Evolutionary conservation across 495 filamentous ascomycete genomes (phyloP), one percentile per base, ranked within the genome.

Genomic region (Podospora comata): DNA sequence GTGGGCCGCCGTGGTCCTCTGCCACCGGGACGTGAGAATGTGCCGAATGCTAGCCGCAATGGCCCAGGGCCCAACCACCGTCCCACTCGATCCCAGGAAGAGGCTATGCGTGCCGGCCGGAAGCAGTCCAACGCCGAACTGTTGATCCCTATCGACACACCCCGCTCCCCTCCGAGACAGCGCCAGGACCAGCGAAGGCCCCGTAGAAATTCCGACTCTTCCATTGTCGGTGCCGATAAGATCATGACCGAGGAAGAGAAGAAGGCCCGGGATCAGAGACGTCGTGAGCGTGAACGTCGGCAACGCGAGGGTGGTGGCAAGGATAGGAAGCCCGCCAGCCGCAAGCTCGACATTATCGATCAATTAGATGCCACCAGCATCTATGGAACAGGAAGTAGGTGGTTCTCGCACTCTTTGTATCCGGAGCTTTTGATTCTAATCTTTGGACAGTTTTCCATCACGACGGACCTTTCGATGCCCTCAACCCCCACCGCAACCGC

Each of bases 391-490:
- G 95, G 95, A 76, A 84, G 94, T 98, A 81, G 79, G 94, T 89
- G 4, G 60, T 57, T 20, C 62, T 59, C 68, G 5, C 61, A 30
- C 26, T 56, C 13, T 18, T 63, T 65, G 19, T 27, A 62, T 19
- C 73, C 0, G 30, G 34, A 0, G n/a, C 5, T 18, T 6, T 32
- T 63, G 20, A 7, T 32, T 39, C 18, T 75, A 58, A 74, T 13
- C 19, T 0, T 6, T 6, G 69, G 23, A 19, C 68, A 97, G 94
- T 98, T 76, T 97, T 99, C 79, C 96, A 99, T 69, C 96, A 99
- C 76, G 96, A 99, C 76, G 96, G 96, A 27, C 96, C 96, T 9
- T 99, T 97, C 73, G 96, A 99, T 80, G 96, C 96, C 18, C 95
- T 93, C 79, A 97, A 97, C 72, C 94, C 96, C 5, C 90, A 95